Base-by-base conservation (phyloP, 176 grass and related monocot genomes). In the Puccinellia tenuiflora region DNA sequence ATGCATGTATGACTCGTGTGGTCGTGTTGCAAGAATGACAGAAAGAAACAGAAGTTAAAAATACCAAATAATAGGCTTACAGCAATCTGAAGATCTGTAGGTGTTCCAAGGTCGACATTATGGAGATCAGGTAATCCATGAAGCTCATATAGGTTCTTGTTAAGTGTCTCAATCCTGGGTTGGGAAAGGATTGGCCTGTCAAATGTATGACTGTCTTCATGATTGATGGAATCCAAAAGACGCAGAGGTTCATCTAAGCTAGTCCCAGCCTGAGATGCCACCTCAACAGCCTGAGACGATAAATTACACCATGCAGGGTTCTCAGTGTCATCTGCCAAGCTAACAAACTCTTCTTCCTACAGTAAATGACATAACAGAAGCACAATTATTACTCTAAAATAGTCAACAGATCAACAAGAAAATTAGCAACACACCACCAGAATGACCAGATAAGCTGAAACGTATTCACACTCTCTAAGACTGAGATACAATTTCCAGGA, bases 51-150 rank as follows among this genome's bases (percentile, higher is more conserved):
- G n/a, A 56, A 56, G n/a, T 56, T 24, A 39, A 34, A 9, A 80
- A 70, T 2, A 56, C 15, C 15, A 29, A 25, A 60, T 9, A 24
- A 56, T 56, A 56, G 24, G 21, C 95, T 89, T 97, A 94, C 92
- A 86, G 78, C 47, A 77, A 97, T 80, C 54, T 89, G 86, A 75
- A 92, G 63, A 81, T 97, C 95, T 85, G 92, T 86, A 76, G 86
- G 92, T 2, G 90, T 81, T 34, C 85, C 89, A 28, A 94, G 73
- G 61, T 93, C 64, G 31, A 88, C 68, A 67, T 79, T 77, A 24
- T 73, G 60, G 17, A 94, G 78, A 79, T 97, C 91, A 67, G 87
- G 37, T 11, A 88, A 85, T 59, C 52, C 85, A 42, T 42, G 90
- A 62, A 65, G 42, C 70, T 21, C 6, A 56, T 24, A 56, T 56